Conservation (phyloP, 306 rosid species). For the Vigna trinervia region DNA sequence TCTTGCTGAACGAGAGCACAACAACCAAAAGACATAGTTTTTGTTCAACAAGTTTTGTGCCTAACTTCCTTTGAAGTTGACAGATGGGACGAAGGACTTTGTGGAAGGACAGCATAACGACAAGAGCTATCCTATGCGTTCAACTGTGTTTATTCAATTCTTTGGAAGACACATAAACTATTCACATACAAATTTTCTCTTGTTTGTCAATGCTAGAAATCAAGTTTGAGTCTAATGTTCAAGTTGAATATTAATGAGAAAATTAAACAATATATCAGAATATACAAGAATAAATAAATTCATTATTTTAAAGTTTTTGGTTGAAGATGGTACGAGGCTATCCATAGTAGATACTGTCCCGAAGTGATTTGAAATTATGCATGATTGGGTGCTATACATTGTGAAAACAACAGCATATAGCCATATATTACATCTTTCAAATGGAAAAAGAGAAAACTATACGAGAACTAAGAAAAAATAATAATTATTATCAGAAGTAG, state of each 20-base stretch:
- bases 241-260: too few relatives aligned
- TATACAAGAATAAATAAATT: too few relatives aligned
- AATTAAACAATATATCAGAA: too few relatives aligned
- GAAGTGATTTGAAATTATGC: not conserved
- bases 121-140: not conserved
- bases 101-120: slow-evolving; percentile 10
- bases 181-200: not conserved
- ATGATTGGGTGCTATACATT: not conserved
- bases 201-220: too few relatives aligned
- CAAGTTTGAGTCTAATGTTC: too few relatives aligned
- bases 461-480: not conserved
- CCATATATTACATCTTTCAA: not conserved
- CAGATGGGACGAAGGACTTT: not conserved
- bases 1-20: not conserved
- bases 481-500: not conserved
- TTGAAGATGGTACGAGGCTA: too few relatives aligned
- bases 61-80: slow-evolving; percentile 11
- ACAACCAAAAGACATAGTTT: not conserved
- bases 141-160: not conserved
- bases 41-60: not conserved
- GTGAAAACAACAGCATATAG: not conserved
- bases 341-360: not conserved
- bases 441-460: not conserved
- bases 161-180: not conserved
- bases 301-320: too few relatives aligned